Evolutionary conservation across 331 rosid species (phyloP), one percentile per base, ranked within the genome.

Genomic region (Telfairia occidentalis): DNA sequence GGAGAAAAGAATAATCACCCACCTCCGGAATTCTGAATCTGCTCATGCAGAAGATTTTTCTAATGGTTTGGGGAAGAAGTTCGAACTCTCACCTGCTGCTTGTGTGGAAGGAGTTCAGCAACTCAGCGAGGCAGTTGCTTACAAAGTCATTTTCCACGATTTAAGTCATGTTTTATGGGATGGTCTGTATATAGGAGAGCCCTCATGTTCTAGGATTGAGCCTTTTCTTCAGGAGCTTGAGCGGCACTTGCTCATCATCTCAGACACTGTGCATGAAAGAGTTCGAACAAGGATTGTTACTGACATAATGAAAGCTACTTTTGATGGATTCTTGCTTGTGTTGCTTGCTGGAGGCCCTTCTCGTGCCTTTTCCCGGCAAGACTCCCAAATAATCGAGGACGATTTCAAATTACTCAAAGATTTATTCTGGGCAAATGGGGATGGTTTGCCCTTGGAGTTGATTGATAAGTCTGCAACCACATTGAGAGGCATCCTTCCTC

Each of bases 371-470:
- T 79, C 90, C 40, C 77, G 81, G 82, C 88, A 87, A 74, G 96
- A 92, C 80, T 87, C 93, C 52, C 86, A 74, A 42, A 77, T 88
- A 53, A 77, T 95, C 82, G 96, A 89, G 74, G 99, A 92, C 40
- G 97, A 95, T 67, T 95, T 87, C 87, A 90, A 92, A 85, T 78
- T 73, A 58, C 84, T 95, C 23, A 88, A 88, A 29, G 96, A 89
- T 77, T 76, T 95, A 57, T 95, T 95, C 86, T 95, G 97, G 97
- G 96, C 99, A 37, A 90, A 87, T 80, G 99, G 99, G 64, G 99
- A 95, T 37, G 99, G 99, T 50, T 81, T 95, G 80, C 99, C 99
- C 10, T 80, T 78, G 16, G 97, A 95, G 66, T 78, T 95, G 82
- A 89, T 92, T 35, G 89, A 84, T 76, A 95, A 89, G 76, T 89